Base-by-base conservation (phyloP, 352 stramenopile species). In the Phytophthora megakarya region DNA sequence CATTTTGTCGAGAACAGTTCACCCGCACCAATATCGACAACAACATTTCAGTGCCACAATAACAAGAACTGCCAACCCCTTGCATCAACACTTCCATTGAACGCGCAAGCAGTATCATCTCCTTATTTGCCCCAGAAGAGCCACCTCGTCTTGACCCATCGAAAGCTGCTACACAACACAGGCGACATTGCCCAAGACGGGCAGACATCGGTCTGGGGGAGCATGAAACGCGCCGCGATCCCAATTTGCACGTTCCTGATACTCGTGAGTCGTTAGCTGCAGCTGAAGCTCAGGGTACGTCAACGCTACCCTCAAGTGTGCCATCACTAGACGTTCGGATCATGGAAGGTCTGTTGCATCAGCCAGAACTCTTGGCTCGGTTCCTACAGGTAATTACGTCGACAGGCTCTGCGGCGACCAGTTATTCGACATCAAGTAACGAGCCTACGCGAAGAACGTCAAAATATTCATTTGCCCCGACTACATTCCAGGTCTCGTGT, bases 391-490 rank as follows among this genome's bases (percentile, higher is more conserved):
- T 58, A 7, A 52, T 65, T 22, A 47, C 26, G 1, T 21, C 57
- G 5, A n/a, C n/a, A n/a, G n/a, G n/a, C n/a, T n/a, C n/a, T n/a
- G 6, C 42, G 45, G 26, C 13, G 39, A 16, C 23, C 11, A 22
- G 21, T 2, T 35, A 15, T 5, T 18, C 12, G n/a, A 5, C 18
- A 1, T n/a, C 25, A 8, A 22, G 43, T 0, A 2, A 15, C 0
- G 32, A 50, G 22, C 25, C 44, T 44, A 2, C 23, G 26, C 44
- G 45, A 43, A 35, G 45, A n/a, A 6, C 21, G 13, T 53, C 48
- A 5, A 60, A 59, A 12, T 60, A 54, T 23, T 2, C 39, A 3
- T 66, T 66, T n/a, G n/a, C n/a, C n/a, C n/a, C n/a, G n/a, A n/a
- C n/a, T n/a, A n/a, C n/a, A n/a, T n/a, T n/a, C n/a, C n/a, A n/a